phyloP scores from a whole-genome alignment of 1,284 basidiomycete species.

The Trichosporon sp. region DNA sequence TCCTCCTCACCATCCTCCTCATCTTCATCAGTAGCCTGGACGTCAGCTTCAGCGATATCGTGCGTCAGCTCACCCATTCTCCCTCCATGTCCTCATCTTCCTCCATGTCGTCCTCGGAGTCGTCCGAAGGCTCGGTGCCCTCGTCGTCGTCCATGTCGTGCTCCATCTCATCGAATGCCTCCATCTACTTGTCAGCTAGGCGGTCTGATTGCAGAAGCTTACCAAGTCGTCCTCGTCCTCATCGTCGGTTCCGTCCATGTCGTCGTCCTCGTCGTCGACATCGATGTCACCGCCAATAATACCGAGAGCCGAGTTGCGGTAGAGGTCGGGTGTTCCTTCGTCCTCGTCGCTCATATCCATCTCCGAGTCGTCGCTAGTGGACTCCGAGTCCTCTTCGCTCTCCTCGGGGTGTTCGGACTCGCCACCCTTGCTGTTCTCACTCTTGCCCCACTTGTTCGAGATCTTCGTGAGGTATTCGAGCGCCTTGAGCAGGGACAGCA shows the following conservation, averaged over 20 bases:
- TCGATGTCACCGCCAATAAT: constrained; percentile 71
- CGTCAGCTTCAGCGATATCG: background rate
- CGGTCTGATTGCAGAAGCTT: background rate
- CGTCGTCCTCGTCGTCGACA: constrained; percentile 69
- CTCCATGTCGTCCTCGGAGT: constrained; percentile 50
- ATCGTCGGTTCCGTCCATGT: constrained; percentile 73
- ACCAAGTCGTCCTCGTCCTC: constrained; percentile 72
- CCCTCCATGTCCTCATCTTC: constrained; percentile 39
- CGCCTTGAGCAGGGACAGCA: constrained; percentile 83
- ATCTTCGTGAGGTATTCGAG: constrained; percentile 90
- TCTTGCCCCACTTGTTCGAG: constrained; percentile 93
- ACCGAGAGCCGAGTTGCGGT: constrained; percentile 93
- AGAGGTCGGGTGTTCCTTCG: constrained; percentile 73
- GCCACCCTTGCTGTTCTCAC: constrained; percentile 64
- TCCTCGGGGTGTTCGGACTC: constrained; percentile 59
- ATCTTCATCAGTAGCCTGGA: constrained; percentile 40
- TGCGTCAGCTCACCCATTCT: constrained; percentile 40
- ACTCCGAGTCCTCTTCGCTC: constrained; percentile 43
- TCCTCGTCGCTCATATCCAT: constrained; percentile 69
- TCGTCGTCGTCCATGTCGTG: constrained; percentile 62
- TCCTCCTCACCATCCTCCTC: constrained; percentile 44
- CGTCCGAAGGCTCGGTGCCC: constrained; percentile 57
- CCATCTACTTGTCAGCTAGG: constrained; percentile 34
- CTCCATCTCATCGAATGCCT: constrained; percentile 43
- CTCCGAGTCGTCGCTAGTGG: constrained; percentile 45